Base-by-base conservation (phyloP, 2,329 filamentous ascomycete genomes). In the Verticillium tricorpus region DNA sequence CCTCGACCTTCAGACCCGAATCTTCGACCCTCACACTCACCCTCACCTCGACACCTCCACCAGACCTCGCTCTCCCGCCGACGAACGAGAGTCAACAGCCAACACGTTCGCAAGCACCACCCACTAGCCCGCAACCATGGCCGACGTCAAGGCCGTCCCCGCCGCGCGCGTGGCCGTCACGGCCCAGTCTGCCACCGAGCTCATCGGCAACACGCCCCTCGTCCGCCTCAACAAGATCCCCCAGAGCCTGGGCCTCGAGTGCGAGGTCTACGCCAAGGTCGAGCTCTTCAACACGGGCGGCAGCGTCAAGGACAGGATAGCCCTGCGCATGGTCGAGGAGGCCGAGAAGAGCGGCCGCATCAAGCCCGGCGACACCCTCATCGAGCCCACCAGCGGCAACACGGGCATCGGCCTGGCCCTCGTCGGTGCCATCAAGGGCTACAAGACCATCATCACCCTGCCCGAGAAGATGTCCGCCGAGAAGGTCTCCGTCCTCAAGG, bases 381-480 rank as follows among this genome's bases (percentile, higher is more conserved):
- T 99, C 72, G 95, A 99, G 84, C 95, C 95, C 11, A 99, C 95
- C 57, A 97, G 92, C 72, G 95, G 95, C 61, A 99, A 99, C 76
- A 99, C 95, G 81, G 95, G 95, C 67, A 99, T 99, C 67, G 95
- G 95, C 25, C 84, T 99, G 50, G 95, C 95, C 32, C 87, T 99
- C 37, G 94, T 98, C 19, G 94, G 87, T 62, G 95, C 95, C 17
- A 91, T 99, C 72, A 98, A 97, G 81, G 94, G 93, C 67, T 99
- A 98, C 84, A 94, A 94, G 78, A 96, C 93, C 50, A 98, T 99
- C 78, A 99, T 99, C 76, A 99, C 95, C 12, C 86, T 99, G 56
- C 95, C 95, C 59, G 95, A 99, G 80, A 99, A 99, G 83, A 99
- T 99, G 95, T 97, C 93, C 1, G 91, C 93, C 57, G 95, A 99